A percentile compares a stretch with the other conserved stretches of the same genome.
phyloP scores from a whole-genome alignment of 805 yeast species.

The Saccharomyces kudriavzevii region DNA sequence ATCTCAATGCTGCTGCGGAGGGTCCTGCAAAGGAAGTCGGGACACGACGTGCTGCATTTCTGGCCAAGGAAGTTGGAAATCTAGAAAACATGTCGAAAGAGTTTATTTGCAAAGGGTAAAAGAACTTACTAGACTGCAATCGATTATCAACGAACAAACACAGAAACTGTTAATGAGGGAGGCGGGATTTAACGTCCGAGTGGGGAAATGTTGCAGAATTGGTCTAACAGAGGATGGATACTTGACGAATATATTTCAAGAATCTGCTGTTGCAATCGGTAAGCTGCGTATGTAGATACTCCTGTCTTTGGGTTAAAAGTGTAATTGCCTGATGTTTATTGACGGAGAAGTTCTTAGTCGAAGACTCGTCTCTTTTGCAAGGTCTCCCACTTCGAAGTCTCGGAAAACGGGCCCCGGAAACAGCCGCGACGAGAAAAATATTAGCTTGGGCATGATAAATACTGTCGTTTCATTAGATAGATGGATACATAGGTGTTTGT shows the following conservation, averaged over 20 bases:
- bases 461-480: neutral
- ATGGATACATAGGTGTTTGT: neutral
- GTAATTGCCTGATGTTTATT: neutral
- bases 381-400: neutral
- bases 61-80: slow-evolving; percentile 9
- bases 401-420: neutral
- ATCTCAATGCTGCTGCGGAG: slow-evolving; percentile 10
- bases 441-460: neutral
- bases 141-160: neutral
- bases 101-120: neutral
- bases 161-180: neutral
- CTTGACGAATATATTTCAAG: neutral
- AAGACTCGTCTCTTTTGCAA: neutral
- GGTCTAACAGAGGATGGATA: neutral
- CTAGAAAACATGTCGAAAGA: slow-evolving; percentile 8
- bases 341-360: neutral
- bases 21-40: neutral
- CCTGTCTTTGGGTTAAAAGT: neutral
- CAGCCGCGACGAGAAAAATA: neutral
- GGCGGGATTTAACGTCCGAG: neutral
- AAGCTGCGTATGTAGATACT: neutral
- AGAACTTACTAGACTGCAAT: neutral
- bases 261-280: neutral
- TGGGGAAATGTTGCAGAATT: neutral
- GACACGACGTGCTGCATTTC: slow-evolving; percentile 5